phyloP scores from a whole-genome alignment of 2,329 filamentous ascomycete species.

The Arthroderma uncinatum region DNA sequence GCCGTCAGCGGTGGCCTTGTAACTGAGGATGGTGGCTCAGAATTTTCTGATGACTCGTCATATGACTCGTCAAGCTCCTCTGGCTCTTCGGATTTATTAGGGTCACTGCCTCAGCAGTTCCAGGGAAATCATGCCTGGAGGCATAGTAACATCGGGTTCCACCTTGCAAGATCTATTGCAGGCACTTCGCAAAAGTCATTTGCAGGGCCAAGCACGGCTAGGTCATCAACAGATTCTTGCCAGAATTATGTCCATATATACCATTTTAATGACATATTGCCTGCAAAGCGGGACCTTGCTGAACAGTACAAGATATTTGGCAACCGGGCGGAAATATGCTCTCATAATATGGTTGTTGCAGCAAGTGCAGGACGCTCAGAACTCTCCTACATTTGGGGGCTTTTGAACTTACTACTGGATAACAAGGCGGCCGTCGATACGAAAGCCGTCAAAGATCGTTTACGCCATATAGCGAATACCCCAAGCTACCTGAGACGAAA shows the following conservation, averaged over 20 bases:
- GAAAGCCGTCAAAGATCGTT: slow-evolving; percentile 23
- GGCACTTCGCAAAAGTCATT: slow-evolving; percentile 41
- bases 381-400: slow-evolving; percentile 70
- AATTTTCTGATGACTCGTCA: slow-evolving; percentile 42
- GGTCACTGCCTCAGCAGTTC: slow-evolving; percentile 38
- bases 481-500: slow-evolving; percentile 13
- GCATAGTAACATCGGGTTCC: slow-evolving; percentile 42
- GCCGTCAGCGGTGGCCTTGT: slow-evolving; percentile 30
- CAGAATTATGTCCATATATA: slow-evolving; percentile 67
- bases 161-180: slow-evolving; percentile 40
- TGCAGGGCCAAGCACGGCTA: slow-evolving; percentile 46
- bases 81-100: slow-evolving; percentile 34
- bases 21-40: slow-evolving; percentile 36
- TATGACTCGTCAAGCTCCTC: slow-evolving; percentile 50
- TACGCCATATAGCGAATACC: not conserved
- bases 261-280: slow-evolving; percentile 58
- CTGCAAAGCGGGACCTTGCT: slow-evolving; percentile 66
- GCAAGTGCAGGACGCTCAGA: slow-evolving; percentile 58
- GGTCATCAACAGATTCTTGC: slow-evolving; percentile 31
- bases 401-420: slow-evolving; percentile 64
- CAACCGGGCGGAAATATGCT: slow-evolving; percentile 67
- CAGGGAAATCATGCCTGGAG: slow-evolving; percentile 44
- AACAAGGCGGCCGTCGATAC: slow-evolving; percentile 59
- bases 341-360: slow-evolving; percentile 71
- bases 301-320: slow-evolving; percentile 74